Percentiles rank a stretch among this genome's conserved stretches.
Evolutionary conservation across 2,329 filamentous ascomycete genomes (phyloP).

Genomic region (Penicillium sp.): DNA sequence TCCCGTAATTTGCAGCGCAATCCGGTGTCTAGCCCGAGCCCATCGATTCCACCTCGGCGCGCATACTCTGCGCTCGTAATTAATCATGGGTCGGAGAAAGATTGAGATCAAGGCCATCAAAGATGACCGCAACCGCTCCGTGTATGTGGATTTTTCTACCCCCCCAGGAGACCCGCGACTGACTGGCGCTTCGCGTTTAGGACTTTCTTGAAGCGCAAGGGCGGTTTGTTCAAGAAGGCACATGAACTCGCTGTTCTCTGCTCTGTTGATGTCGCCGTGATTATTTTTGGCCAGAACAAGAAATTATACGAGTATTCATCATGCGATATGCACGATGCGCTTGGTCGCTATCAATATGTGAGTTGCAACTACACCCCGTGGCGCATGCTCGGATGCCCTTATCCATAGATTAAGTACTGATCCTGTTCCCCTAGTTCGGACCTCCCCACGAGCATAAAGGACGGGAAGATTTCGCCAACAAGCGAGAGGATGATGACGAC

Average conservation of each 20-base stretch:
- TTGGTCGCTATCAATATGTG: conserved; percentile 88
- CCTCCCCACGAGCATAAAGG: conserved; percentile 95
- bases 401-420: conserved; percentile 4
- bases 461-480: conserved; percentile 85
- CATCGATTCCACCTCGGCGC: conserved; percentile 2
- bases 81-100: conserved; percentile 89
- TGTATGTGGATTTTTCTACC: conserved; percentile 64
- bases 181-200: conserved; percentile 49
- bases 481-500: conserved; percentile 73
- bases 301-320: conserved; percentile 99
- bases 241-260: conserved; percentile 97
- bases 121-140: conserved; percentile 94
- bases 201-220: conserved; percentile 98
- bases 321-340: conserved; percentile 85
- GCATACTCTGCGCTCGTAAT: conserved; percentile 14
- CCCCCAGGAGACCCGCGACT: neutral
- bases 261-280: conserved; percentile 96
- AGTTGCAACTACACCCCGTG: conserved; percentile 43
- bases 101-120: conserved; percentile 99
- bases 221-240: conserved; percentile 98
- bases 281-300: conserved; percentile 98
- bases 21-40: neutral
- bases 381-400: neutral
- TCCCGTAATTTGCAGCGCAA: conserved; percentile 1
- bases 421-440: conserved; percentile 67